Evolutionary conservation across 495 filamentous ascomycete genomes (phyloP).

Genomic region (Penicillium chermesinum): DNA sequence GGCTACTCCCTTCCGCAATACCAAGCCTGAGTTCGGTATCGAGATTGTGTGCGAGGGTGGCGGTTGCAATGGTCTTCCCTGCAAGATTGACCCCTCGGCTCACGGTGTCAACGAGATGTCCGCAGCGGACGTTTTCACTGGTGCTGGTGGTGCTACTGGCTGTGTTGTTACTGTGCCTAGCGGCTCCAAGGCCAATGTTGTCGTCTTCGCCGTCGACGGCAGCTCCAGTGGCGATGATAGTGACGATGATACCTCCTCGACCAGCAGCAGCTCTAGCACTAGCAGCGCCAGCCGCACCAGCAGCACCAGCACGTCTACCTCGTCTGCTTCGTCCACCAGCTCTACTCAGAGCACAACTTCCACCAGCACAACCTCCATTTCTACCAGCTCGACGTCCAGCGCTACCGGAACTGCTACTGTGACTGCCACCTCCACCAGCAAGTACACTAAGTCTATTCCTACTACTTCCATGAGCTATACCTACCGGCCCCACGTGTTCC

Average conservation of each 20-base stretch:
- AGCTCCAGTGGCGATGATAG: slow-evolving; percentile 15
- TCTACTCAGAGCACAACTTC: slow-evolving; percentile 14
- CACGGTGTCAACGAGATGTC: slow-evolving; percentile 58
- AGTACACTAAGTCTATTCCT: slow-evolving; percentile 15
- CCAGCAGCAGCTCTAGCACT: slow-evolving; percentile 16
- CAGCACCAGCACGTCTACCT: slow-evolving; percentile 22
- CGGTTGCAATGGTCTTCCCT: slow-evolving; percentile 69
- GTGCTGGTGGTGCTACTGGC: slow-evolving; percentile 67
- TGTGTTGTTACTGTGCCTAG: slow-evolving; percentile 75
- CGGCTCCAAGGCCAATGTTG: slow-evolving; percentile 61
- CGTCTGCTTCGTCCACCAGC: slow-evolving; percentile 8
- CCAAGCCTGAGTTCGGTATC: slow-evolving; percentile 61
- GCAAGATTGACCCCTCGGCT: slow-evolving; percentile 63
- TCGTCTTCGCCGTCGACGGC: slow-evolving; percentile 51
- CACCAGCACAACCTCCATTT: slow-evolving; percentile 20
- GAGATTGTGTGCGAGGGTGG: slow-evolving; percentile 63
- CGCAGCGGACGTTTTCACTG: slow-evolving; percentile 40
- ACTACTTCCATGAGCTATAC: slow-evolving; percentile 24
- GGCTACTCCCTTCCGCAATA: slow-evolving; percentile 51
- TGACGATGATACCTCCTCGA: neutral
- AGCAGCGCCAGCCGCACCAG: slow-evolving; percentile 18
- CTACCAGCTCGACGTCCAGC: slow-evolving; percentile 14
- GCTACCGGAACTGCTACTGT: slow-evolving; percentile 23
- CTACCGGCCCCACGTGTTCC: slow-evolving; percentile 32
- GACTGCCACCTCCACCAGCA: slow-evolving; percentile 14